These are phyloP conservation scores for Immersiporthe knoxdaviesiana DNA, from an alignment of 2,329 filamentous ascomycete genomes.

Conservation along the genomic window DNA sequence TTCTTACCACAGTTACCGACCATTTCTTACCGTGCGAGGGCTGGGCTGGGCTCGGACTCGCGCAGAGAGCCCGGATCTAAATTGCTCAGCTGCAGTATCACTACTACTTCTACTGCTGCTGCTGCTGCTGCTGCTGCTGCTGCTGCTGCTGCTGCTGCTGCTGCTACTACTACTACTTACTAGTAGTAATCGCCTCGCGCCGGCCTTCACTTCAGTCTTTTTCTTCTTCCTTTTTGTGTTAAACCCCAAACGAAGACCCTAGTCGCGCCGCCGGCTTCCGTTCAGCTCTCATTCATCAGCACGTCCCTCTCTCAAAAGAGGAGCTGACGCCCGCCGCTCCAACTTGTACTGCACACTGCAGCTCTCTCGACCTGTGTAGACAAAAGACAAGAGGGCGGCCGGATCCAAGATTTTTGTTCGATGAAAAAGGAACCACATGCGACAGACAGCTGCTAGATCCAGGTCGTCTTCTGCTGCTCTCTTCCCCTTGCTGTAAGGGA, in stretches of 20 bases:
- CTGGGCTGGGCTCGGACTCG: not conserved
- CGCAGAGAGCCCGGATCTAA: not conserved
- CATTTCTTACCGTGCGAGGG: not conserved
- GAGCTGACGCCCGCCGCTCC: not conserved
- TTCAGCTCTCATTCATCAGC: not conserved
- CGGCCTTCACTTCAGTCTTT: not conserved
- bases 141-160: no score
- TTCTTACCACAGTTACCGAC: not conserved
- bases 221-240: not conserved
- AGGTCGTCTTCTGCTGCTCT: not conserved
- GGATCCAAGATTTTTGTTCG: not conserved
- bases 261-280: not conserved
- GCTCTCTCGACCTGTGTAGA: not conserved
- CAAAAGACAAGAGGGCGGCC: not conserved
- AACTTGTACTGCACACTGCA: not conserved
- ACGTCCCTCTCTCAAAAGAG: not conserved
- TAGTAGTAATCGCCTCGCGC: not conserved
- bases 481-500: not conserved
- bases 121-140: no score
- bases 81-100: not conserved
- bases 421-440: not conserved
- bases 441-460: constrained; percentile 2
- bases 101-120: no score
- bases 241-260: not conserved
- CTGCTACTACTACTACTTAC: not conserved